Conservation (phyloP, 305 asterid species). For the Fraxinus ornus region DNA sequence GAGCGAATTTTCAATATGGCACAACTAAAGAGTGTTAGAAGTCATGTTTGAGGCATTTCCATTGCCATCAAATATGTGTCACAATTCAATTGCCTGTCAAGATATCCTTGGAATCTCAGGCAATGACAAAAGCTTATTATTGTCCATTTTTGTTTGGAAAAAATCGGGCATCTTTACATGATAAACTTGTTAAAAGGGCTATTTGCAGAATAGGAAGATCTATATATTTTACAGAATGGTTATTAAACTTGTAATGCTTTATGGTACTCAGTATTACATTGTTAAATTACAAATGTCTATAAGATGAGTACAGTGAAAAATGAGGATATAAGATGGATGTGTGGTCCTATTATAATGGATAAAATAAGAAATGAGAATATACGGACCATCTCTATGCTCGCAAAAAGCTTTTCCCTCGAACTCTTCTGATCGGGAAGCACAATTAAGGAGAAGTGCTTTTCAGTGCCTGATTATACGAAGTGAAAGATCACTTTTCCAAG, state of each 20-base stretch:
- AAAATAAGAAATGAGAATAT: background rate
- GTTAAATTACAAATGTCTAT: background rate
- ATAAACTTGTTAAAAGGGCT: background rate
- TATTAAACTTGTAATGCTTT: background rate
- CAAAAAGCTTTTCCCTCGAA: too few relatives aligned
- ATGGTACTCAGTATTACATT: background rate
- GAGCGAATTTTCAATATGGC: background rate
- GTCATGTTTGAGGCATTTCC: background rate
- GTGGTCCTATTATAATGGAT: background rate
- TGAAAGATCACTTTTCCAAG: too few relatives aligned
- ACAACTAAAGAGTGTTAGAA: background rate
- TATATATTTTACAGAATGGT: background rate
- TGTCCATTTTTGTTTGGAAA: background rate
- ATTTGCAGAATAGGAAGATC: background rate
- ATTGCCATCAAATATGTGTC: background rate
- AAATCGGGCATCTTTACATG: conserved; percentile 1
- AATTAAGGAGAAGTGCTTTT: too few relatives aligned
- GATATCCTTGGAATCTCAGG: background rate
- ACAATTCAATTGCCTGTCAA: background rate
- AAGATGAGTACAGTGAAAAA: background rate
- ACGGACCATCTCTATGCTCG: too few relatives aligned
- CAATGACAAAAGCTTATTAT: background rate
- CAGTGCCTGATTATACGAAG: too few relatives aligned
- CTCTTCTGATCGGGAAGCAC: too few relatives aligned
- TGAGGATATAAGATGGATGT: background rate